These are phyloP conservation scores for Kuraishia cidri DNA, from an alignment of 805 yeast genomes.

Conservation along the genomic window DNA sequence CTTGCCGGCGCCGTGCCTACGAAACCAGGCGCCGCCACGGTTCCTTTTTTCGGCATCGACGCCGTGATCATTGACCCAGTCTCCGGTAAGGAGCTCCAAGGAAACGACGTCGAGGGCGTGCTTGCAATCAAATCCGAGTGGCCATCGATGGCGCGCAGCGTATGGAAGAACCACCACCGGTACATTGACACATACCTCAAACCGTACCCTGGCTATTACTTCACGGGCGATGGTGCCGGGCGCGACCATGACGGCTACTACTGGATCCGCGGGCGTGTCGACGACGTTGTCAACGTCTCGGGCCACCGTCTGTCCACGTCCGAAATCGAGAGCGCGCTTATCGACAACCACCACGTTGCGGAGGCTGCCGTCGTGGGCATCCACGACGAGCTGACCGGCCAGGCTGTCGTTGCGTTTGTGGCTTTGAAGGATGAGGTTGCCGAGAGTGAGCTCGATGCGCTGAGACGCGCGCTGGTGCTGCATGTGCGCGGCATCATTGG, in stretches of 20 bases:
- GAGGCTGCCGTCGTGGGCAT: conserved; percentile 98
- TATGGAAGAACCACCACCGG: conserved; percentile 80
- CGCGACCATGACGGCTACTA: conserved; percentile 93
- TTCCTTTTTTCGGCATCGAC: conserved; percentile 93
- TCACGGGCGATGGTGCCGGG: conserved; percentile 98
- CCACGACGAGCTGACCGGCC: conserved; percentile 93
- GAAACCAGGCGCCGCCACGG: conserved; percentile 95
- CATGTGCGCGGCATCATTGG: conserved; percentile 91
- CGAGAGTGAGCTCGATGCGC: conserved; percentile 38
- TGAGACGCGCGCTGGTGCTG: conserved; percentile 68
- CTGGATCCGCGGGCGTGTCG: conserved; percentile 98
- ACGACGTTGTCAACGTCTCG: conserved; percentile 95
- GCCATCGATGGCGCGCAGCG: conserved; percentile 99
- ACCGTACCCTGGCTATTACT: conserved; percentile 90
- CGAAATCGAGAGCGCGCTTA: conserved; percentile 89
- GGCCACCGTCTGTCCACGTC: conserved; percentile 99
- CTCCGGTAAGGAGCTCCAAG: conserved; percentile 73
- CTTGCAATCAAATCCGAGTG: conserved; percentile 83
- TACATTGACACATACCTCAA: conserved; percentile 86
- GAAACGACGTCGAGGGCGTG: conserved; percentile 94
- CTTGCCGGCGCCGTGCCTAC: conserved; percentile 91
- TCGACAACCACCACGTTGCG: conserved; percentile 71
- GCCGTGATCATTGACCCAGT: conserved; percentile 92
- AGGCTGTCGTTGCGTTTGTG: conserved; percentile 94
- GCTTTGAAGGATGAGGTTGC: conserved; percentile 54